Base-by-base conservation (phyloP, 2,329 filamentous ascomycete genomes). In the Westerdykella aurantiaca region DNA sequence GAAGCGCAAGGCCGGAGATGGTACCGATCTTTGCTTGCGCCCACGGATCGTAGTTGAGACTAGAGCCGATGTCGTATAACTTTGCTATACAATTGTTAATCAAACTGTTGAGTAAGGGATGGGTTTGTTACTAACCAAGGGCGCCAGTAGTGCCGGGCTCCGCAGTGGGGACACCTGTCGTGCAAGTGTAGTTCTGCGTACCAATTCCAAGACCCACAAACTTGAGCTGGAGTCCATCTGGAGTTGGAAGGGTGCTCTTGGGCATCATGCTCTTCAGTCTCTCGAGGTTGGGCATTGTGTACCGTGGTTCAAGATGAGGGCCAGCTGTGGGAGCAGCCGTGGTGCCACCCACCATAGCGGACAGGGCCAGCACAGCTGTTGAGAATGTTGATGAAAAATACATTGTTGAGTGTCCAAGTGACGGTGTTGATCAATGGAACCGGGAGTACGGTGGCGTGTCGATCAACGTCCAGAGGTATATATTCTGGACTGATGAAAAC, bases 101-200 rank as follows among this genome's bases (percentile, higher is more conserved):
- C 11, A 7, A 13, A 10, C n/a, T 4, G 13, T 35, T 5, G 14
- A 31, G 9, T 18, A 12, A 13, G 38, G 31, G 5, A 9, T 16
- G 16, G 11, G 11, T 14, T 23, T 11, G 22, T 18, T 18, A 42
- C 58, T 44, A 58, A 66, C 64, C 64, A 29, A 52, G 16, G 31
- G 64, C 64, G 17, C 64, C 64, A 38, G 61, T 63, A 11, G 62
- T 62, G 13, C 53, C 61, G 33, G 63, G 61, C 39, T 39, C 55
- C 25, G 46, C 53, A 18, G 56, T 55, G 17, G 50, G 50, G 31
- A 64, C 56, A 17, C 47, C 45, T 11, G 43, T 48, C 2, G 51
- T 39, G 51, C 74, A 77, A 22, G 71, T 73, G 54, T 76, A 77
- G 64, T 76, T 77, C 50, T 77, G 73, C n/a, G 72, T 74, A 22